A percentile compares a stretch with the other conserved stretches of the same genome.
Evolutionary conservation across 257 asterid species (phyloP).

Genomic region (Salvia rosmarinus): DNA sequence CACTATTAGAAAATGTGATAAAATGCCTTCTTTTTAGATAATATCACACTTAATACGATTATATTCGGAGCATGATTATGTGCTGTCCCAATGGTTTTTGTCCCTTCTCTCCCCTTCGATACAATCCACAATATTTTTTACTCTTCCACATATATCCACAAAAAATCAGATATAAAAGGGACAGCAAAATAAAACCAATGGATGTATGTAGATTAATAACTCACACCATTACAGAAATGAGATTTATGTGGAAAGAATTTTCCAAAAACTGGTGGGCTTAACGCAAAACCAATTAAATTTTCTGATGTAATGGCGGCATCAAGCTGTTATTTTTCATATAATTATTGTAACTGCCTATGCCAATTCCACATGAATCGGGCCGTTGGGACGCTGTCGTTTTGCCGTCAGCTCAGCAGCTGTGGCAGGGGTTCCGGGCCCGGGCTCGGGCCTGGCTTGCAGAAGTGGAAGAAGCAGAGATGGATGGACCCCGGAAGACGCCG

Average conservation of each 20-base stretch:
- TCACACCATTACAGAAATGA: neutral
- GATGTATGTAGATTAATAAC: conserved; percentile 6
- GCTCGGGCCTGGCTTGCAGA: conserved; percentile 41
- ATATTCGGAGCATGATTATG: neutral
- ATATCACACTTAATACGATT: neutral
- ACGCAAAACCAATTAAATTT: neutral
- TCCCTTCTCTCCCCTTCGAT: conserved; percentile 36
- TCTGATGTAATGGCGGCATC: conserved; percentile 56
- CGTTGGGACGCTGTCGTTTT: conserved; percentile 44
- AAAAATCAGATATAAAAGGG: neutral
- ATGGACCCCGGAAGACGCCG: conserved; percentile 50
- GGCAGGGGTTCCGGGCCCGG: conserved; percentile 43
- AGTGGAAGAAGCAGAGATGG: conserved; percentile 43
- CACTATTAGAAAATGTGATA: neutral
- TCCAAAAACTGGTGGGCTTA: neutral
- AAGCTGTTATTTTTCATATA: conserved; percentile 32
- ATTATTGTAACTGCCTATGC: conserved; percentile 47
- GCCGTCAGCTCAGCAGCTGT: conserved; percentile 47
- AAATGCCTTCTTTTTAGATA: neutral
- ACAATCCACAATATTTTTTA: conserved; percentile 46
- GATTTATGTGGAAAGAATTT: conserved; percentile 17
- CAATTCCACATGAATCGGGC: conserved; percentile 52
- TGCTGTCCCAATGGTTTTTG: conserved; percentile 18
- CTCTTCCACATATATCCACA: conserved; percentile 25
- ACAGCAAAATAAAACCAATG: conserved; percentile 11